Base-by-base conservation (phyloP, 345 rosid genomes). In the Mercurialis annua region DNA sequence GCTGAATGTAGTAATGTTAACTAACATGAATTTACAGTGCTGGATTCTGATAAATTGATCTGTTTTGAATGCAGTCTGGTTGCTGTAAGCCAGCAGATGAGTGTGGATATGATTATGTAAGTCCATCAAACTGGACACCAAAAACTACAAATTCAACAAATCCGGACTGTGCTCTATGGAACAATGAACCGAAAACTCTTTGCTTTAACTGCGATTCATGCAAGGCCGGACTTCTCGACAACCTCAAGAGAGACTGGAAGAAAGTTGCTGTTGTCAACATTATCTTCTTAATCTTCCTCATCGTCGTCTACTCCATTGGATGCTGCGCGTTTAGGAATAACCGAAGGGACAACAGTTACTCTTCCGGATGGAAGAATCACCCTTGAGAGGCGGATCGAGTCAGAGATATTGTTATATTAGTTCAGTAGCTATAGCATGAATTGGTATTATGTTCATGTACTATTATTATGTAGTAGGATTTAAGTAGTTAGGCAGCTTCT, bases 301-400 rank as follows among this genome's bases (percentile, higher is more conserved):
- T 87, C 60, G 50, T 87, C 7, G 79, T 90, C 42, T 89, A 89
- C 74, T 82, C 91, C 1, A 67, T 93, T 10, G 96, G 95, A 7
- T 87, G 96, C 84, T 91, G 92, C 30, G 97, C 96, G 0, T 83
- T 91, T 84, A 78, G 83, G 72, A 93, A 93, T 89, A 93, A 71
- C 78, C 70, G 86, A 76, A 67, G 82, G 71, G 91, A 87, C 69
- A 60, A 83, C 55, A 46, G 69, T 30, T 55, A 76, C 49, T 63
- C 34, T 29, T 0, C 38, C 16, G 75, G 75, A 6, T 76, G 72
- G 76, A 76, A 71, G 51, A 40, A 68, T n/a, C n/a, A 62, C 16
- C 52, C 66, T 62, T 62, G 51, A 62, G 33, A 46, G 24, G 15
- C 11, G 11, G 6, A 40, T 33, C 44, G 33, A 46, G 24, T 14